Evolutionary conservation across 2,329 filamentous ascomycete species (phyloP), one percentile per base, ranked within the genome.

Genomic region (Fusarium sp.): DNA sequence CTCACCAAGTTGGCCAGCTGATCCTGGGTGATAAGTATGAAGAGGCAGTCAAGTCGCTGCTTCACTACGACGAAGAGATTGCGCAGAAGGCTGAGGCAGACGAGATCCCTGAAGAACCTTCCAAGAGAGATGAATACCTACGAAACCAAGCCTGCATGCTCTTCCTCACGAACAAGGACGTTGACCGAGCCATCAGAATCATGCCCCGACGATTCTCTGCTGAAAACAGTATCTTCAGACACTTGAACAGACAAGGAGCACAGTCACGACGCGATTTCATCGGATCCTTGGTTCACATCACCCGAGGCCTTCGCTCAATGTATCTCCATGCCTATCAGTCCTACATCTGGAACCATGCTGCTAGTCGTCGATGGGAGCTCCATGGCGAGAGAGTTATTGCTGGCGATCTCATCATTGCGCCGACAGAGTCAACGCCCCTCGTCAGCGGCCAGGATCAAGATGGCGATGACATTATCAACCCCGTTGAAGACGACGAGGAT

Each of bases 311-410:
- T 74, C 89, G 94, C 45, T 88, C 94, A 62, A 98, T 99, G 92
- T 99, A 98, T 78, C 91, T 97, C 18, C 96, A 99, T 79, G 95
- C 96, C 8, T 98, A 98, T 81, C 96, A 99, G 80, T 97, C 93
- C 8, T 88, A 94, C 40, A 90, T 99, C 11, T 99, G 95, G 95
- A 99, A 99, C 82, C 88, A 90, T 71, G 92, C 90, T 15, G 93
- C 90, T 3, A 94, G 92, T 70, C 89, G 91, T 73, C 91, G 96
- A 48, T 97, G 94, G 91, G 87, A 90, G 44, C 82, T 88, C 5
- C 91, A 92, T 77, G 94, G 94, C 53, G 80, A 85, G 63, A 86
- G 85, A 58, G 93, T 98, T 18, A 86, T 97, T 16, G 88, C 91
- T 73, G 96, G 96, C 32, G 96, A 99, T 78, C 87, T 99, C 13